Evolutionary conservation across 2,329 filamentous ascomycete species (phyloP).

Genomic region (Penicillium brevicompactum): DNA sequence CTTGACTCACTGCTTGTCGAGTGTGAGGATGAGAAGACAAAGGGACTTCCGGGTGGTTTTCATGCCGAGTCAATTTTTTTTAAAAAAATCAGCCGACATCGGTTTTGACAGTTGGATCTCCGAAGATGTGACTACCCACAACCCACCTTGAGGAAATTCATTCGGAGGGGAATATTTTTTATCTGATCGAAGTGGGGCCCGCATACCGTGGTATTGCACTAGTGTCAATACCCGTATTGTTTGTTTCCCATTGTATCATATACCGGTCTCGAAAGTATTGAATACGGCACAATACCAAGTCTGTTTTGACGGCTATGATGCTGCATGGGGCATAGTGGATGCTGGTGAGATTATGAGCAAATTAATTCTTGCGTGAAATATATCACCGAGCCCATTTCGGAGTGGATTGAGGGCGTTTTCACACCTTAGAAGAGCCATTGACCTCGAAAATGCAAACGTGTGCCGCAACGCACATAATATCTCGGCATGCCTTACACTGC

Average conservation of each 20-base stretch:
- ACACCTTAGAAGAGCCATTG: too few species aligned
- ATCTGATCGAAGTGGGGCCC: conserved; percentile 10
- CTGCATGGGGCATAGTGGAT: too few species aligned
- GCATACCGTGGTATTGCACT: not conserved
- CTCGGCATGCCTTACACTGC: too few species aligned
- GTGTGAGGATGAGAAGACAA: not conserved
- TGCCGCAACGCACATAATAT: too few species aligned
- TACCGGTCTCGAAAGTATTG: not conserved
- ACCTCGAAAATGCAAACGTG: too few species aligned
- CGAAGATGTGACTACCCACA: conserved; percentile 9
- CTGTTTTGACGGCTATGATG: too few species aligned
- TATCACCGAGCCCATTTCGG: too few species aligned
- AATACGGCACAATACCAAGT: not conserved
- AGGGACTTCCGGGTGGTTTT: conserved; percentile 5
- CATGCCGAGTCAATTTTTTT: not conserved
- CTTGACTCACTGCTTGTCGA: conserved; percentile 1
- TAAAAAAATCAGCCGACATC: conserved; percentile 17
- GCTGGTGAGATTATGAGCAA: too few species aligned
- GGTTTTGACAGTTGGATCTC: conserved; percentile 9
- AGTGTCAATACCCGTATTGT: not conserved
- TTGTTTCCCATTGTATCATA: not conserved
- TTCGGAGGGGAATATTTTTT: not conserved
- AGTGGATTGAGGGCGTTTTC: too few species aligned
- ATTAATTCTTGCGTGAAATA: not conserved
- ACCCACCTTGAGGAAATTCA: conserved; percentile 11